phyloP scores from a whole-genome alignment of 371 early-diverging fungal species.

The Mortierella sp. region DNA sequence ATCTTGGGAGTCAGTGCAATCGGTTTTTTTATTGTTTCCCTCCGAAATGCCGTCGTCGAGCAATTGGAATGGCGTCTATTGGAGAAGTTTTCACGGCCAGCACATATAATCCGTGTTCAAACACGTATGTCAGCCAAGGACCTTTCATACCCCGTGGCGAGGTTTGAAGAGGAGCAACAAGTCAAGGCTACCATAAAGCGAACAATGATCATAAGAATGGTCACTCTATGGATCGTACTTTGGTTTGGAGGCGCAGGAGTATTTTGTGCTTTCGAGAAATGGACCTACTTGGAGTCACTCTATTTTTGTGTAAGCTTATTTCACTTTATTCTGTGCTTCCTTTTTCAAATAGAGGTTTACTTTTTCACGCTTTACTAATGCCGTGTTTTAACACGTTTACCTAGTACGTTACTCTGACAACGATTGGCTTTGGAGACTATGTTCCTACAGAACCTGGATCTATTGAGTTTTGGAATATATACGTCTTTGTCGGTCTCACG shows the following conservation, averaged over 20 bases:
- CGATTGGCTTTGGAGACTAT: constrained; percentile 54
- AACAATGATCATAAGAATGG: constrained; percentile 48
- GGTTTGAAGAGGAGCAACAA: constrained; percentile 35
- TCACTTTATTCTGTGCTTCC: background rate
- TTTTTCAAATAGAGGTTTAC: too few relatives aligned
- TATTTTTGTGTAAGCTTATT: constrained; percentile 43
- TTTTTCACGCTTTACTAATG: background rate
- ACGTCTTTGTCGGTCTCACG: constrained; percentile 50
- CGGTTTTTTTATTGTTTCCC: constrained; percentile 50
- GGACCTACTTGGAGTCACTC: constrained; percentile 43
- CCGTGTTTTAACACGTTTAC: background rate
- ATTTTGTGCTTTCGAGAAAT: constrained; percentile 47
- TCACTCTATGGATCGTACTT: constrained; percentile 35
- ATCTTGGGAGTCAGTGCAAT: constrained; percentile 36
- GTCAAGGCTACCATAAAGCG: constrained; percentile 45
- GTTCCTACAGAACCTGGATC: constrained; percentile 48
- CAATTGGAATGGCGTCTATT: constrained; percentile 51
- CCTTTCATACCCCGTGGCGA: constrained; percentile 34
- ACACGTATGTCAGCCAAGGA: constrained; percentile 52
- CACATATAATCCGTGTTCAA: constrained; percentile 41
- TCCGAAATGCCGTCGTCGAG: constrained; percentile 50
- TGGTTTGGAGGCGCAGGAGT: constrained; percentile 56
- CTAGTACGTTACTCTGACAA: constrained; percentile 48
- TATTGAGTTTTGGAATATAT: constrained; percentile 57
- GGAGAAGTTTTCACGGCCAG: constrained; percentile 40